Evolutionary conservation across 139 green algal species (phyloP), one percentile per base, ranked within the genome.

Genomic region (Desmodesmus armatus): DNA sequence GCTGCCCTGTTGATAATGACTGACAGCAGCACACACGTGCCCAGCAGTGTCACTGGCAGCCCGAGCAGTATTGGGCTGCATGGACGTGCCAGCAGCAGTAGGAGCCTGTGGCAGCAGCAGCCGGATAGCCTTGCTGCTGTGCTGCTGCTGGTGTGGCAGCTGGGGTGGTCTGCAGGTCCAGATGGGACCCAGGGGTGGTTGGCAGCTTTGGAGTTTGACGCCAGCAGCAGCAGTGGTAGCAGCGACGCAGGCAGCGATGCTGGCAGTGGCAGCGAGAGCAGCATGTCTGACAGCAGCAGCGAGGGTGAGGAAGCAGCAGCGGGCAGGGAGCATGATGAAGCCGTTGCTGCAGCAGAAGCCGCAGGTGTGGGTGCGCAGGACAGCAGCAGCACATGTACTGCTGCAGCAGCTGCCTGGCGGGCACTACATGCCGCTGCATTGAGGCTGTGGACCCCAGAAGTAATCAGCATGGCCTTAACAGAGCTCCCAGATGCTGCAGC

Each of bases 101-200:
- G 37, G 55, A 82, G 55, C 76, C 33, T 86, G 2, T 86, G 82
- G 72, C 17, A 29, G 21, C 55, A 55, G 60, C 71, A 82, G 40
- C 71, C 82, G 27, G n/a, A 33, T 43, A 19, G 21, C 19, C 2
- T 82, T 3, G 55, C 58, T 27, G 35, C 39, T 40, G 29, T 82
- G 82, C 71, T 87, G 29, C 25, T 81, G 71, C 66, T 79, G 80
- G 17, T 86, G 51, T 41, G 23, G 5, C 67, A 80, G 49, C 51
- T 86, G 80, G 80, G 67, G 71, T 21, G 31, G n/a, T 5, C 3
- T 6, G 6, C 40, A 70, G 5, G 71, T 77, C 41, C 62, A 41
- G 41, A 44, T 41, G 13, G 5, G 72, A 44, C 15, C 39, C 62
- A 49, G 77, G n/a, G n/a, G n/a, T n/a, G n/a, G n/a, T n/a, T n/a